Evolutionary conservation across 73 alveolate species (phyloP).

Genomic region (Symbiodinium pilosum): DNA sequence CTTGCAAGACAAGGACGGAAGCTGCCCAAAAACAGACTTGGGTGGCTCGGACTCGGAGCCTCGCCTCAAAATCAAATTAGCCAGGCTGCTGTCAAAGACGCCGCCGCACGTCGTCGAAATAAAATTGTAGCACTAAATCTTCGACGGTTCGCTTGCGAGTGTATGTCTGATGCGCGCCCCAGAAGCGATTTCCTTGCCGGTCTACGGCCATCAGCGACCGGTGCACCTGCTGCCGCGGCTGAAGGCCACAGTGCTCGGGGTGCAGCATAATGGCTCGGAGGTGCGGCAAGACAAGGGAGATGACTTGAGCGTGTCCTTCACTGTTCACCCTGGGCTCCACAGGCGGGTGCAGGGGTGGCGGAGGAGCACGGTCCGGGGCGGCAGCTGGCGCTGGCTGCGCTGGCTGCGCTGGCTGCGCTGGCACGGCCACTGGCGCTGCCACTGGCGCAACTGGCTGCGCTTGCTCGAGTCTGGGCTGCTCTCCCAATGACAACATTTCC

Average conservation of each 20-base stretch:
- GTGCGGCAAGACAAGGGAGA: background rate
- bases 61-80: too few relatives aligned
- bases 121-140: background rate
- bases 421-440: background rate
- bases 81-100: too few relatives aligned
- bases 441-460: too few relatives aligned
- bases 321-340: background rate
- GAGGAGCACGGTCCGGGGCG: too few relatives aligned
- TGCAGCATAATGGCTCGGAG: background rate
- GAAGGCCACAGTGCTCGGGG: background rate
- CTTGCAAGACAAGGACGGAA: background rate
- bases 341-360: background rate
- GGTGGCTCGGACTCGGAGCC: too few relatives aligned
- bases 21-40: too few relatives aligned
- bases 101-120: background rate
- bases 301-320: background rate
- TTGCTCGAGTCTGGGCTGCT: background rate
- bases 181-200: background rate
- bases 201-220: background rate
- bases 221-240: conserved; percentile 14
- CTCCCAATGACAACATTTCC: background rate
- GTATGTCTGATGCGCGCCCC: background rate
- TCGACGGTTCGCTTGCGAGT: conserved; percentile 20
- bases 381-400: too few relatives aligned
- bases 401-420: background rate